Percentiles rank a stretch among this genome's conserved stretches.
phyloP scores from a whole-genome alignment of 768 basidiomycete genomes.

The Lanmaoa rubissima region DNA sequence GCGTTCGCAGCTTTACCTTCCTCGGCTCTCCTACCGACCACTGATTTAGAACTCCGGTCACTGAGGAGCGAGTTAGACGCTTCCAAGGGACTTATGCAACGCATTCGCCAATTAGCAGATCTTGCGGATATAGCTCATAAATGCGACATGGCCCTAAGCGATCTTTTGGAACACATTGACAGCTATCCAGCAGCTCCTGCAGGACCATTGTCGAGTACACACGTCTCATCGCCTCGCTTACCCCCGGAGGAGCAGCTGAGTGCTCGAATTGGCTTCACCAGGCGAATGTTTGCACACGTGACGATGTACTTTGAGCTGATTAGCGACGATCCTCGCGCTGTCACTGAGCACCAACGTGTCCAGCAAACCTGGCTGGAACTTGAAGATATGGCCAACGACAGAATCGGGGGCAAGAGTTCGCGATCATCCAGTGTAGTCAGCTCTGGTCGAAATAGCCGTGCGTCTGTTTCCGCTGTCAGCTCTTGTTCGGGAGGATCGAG shows the following conservation, averaged over 20 bases:
- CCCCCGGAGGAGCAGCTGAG: slow-evolving; percentile 67
- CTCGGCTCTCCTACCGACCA: slow-evolving; percentile 37
- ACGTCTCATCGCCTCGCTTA: slow-evolving; percentile 38
- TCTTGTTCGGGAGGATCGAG: slow-evolving; percentile 21
- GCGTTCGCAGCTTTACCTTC: slow-evolving; percentile 49
- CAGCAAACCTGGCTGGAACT: slow-evolving; percentile 80
- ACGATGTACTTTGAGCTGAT: slow-evolving; percentile 41
- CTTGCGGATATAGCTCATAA: slow-evolving; percentile 46
- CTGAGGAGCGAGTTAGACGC: slow-evolving; percentile 57
- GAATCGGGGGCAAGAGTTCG: slow-evolving; percentile 57
- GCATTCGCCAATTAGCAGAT: slow-evolving; percentile 53
- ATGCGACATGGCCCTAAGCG: slow-evolving; percentile 79
- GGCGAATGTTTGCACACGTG: slow-evolving; percentile 47
- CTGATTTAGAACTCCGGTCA: slow-evolving; percentile 61
- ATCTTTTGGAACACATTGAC: slow-evolving; percentile 82
- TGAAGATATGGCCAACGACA: slow-evolving; percentile 76
- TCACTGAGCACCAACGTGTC: slow-evolving; percentile 60
- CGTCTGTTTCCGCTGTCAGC: slow-evolving; percentile 45
- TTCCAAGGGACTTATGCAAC: slow-evolving; percentile 47
- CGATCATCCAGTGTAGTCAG: slow-evolving; percentile 64
- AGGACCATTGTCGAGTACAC: slow-evolving; percentile 50
- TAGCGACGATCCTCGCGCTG: slow-evolving; percentile 57
- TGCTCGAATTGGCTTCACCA: slow-evolving; percentile 64
- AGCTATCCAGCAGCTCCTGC: slow-evolving; percentile 68
- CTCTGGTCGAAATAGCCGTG: slow-evolving; percentile 58